Evolutionary conservation across 2,329 filamentous ascomycete species (phyloP).

Genomic region (Boeremia exigua): DNA sequence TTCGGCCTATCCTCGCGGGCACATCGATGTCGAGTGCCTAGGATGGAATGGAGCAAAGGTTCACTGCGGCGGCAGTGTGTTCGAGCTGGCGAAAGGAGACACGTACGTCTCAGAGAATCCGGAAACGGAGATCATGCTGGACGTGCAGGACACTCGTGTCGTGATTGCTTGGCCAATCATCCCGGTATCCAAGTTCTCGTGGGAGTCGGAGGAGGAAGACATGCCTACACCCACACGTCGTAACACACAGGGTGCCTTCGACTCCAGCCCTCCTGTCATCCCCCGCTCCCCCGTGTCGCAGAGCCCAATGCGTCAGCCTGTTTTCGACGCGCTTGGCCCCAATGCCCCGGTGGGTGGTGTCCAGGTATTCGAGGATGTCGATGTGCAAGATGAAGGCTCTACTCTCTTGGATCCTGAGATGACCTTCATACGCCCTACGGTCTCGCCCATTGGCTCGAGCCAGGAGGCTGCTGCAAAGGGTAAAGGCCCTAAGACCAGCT

Average conservation of each 20-base stretch:
- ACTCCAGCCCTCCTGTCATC: constrained; percentile 67
- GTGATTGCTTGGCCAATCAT: constrained; percentile 82
- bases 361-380: constrained; percentile 49
- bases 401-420: constrained; percentile 34
- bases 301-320: constrained; percentile 60
- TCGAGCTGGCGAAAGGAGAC: constrained; percentile 86
- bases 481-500: constrained; percentile 31
- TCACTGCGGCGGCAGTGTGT: constrained; percentile 86
- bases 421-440: constrained; percentile 40
- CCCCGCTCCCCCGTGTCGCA: constrained; percentile 81
- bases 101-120: constrained; percentile 90
- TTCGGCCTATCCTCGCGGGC: constrained; percentile 72
- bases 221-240: constrained; percentile 44
- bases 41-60: constrained; percentile 97
- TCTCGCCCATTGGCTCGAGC: constrained; percentile 31
- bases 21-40: constrained; percentile 86
- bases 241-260: constrained; percentile 53
- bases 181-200: constrained; percentile 59
- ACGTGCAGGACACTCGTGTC: constrained; percentile 91
- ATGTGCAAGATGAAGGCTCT: constrained; percentile 35
- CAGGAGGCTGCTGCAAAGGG: constrained; percentile 23
- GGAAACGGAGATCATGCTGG: constrained; percentile 88
- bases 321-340: constrained; percentile 48
- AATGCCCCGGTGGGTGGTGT: constrained; percentile 33
- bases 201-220: constrained; percentile 66